Base-by-base conservation (phyloP, 306 rosid genomes). In the Vigna nakashimae region DNA sequence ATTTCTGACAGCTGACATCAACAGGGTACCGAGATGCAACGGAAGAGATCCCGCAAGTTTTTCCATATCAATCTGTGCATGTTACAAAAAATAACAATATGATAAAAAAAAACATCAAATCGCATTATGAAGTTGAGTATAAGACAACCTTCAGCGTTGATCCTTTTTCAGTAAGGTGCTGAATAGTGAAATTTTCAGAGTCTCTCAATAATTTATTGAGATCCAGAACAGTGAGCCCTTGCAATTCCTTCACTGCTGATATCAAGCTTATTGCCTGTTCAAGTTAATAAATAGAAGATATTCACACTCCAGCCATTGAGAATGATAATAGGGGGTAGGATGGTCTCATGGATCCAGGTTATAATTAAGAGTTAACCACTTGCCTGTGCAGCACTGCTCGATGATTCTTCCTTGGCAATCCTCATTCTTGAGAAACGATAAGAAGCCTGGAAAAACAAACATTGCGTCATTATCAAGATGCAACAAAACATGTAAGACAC, bases 41-140 rank as follows among this genome's bases (percentile, higher is more conserved):
- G 98, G 93, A 82, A 94, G 97, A 81, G 79, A 87, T 73, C 87
- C 85, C 14, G 79, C 93, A 69, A 94, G 97, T 90, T 87, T 94
- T 84, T 90, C 98, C 79, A 89, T 78, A 60, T 94, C 98, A 82
- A 94, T 82, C 98, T 94, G 91, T 79, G 80, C 75, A 82, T 20
- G 76, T 43, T 65, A 83, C 48, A 34, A 68, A 84, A 64, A 71
- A 76, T 13, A 46, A 75, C 57, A 28, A 79, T 46, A 42, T 32
- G 65, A 53, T 65, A 82, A 72, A 53, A 73, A 46, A 78, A 38
- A 59, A 65, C 60, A 75, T 20, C 13, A 68, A 83, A 74, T 18
- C 65, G 69, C 65, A 83, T 36, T 56, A 56, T 71, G 69, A 49
- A 15, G 42, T 56, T 67, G 77, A 69, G 77, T 55, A 46, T 40